Percentiles rank a stretch among this genome's conserved stretches.
Conservation (phyloP, 345 rosid genomes). For the Toxicodendron radicans region DNA sequence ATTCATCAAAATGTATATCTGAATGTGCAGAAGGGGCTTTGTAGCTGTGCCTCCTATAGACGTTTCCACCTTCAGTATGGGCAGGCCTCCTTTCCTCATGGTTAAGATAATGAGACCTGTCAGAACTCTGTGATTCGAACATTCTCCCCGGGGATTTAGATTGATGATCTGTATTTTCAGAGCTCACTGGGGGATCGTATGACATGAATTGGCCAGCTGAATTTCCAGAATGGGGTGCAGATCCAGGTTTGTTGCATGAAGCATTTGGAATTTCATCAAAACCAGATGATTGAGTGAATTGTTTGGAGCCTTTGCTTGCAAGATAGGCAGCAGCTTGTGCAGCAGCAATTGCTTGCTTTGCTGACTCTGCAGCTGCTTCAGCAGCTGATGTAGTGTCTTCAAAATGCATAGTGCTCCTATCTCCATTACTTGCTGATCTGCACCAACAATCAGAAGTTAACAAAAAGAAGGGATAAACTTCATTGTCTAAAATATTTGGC, state of each 20-base stretch:
- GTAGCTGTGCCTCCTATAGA: constrained; percentile 50
- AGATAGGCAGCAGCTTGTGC: constrained; percentile 84
- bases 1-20: constrained; percentile 70
- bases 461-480: not conserved
- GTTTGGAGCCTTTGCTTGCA: constrained; percentile 47
- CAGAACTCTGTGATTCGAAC: constrained; percentile 27
- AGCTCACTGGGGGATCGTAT: constrained; percentile 16
- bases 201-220: constrained; percentile 2
- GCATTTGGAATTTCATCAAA: constrained; percentile 13
- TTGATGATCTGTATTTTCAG: constrained; percentile 23
- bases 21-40: constrained; percentile 35
- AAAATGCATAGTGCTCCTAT: constrained; percentile 32
- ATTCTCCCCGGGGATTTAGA: constrained; percentile 22
- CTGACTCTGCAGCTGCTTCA: constrained; percentile 77
- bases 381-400: constrained; percentile 74
- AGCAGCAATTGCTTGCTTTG: constrained; percentile 85
- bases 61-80: constrained; percentile 26
- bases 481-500: not conserved
- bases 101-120: constrained; percentile 28
- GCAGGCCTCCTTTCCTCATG: constrained; percentile 22
- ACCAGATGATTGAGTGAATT: constrained; percentile 23
- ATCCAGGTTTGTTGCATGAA: constrained; percentile 19
- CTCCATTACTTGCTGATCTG: constrained; percentile 39
- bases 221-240: constrained; percentile 16
- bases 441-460: constrained; percentile 9